These are phyloP conservation scores for Fusarium chlamydosporum DNA, from an alignment of 2,329 filamentous ascomycete genomes.

Conservation along the genomic window DNA sequence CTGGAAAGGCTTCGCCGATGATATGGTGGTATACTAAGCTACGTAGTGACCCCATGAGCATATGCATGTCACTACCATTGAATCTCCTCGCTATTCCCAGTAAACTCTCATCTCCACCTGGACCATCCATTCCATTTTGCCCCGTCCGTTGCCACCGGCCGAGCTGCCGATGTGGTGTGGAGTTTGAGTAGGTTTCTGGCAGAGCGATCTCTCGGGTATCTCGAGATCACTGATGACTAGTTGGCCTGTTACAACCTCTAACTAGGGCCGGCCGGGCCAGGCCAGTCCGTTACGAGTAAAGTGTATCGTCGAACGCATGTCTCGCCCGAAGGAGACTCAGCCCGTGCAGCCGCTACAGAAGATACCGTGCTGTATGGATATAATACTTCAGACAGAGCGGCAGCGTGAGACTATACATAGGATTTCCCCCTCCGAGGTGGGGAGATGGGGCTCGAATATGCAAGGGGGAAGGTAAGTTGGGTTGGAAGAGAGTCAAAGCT, in stretches of 20 bases:
- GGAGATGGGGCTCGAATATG: conserved; percentile 28
- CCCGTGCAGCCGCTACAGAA: conserved; percentile 31
- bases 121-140: not conserved
- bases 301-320: conserved; percentile 41
- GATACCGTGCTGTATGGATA: not conserved
- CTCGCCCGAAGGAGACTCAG: conserved; percentile 32
- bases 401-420: conserved; percentile 18
- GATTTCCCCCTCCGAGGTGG: conserved; percentile 23
- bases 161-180: conserved; percentile 20
- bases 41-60: not conserved
- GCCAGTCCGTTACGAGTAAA: conserved; percentile 4
- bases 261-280: not conserved
- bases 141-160: conserved; percentile 15
- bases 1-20: conserved; percentile 2
- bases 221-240: conserved; percentile 12
- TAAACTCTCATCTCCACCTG: conserved; percentile 21
- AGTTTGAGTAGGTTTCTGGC: conserved; percentile 30
- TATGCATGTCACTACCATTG: conserved; percentile 26
- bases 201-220: conserved; percentile 24
- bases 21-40: not conserved
- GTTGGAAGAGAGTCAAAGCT: conserved; percentile 20
- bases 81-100: conserved; percentile 29
- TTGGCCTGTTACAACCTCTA: conserved; percentile 1
- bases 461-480: conserved; percentile 31
- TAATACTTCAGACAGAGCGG: conserved; percentile 12